These are phyloP conservation scores for Boletellus sp. DNA, from an alignment of 768 basidiomycete species.

Conservation along the genomic window DNA sequence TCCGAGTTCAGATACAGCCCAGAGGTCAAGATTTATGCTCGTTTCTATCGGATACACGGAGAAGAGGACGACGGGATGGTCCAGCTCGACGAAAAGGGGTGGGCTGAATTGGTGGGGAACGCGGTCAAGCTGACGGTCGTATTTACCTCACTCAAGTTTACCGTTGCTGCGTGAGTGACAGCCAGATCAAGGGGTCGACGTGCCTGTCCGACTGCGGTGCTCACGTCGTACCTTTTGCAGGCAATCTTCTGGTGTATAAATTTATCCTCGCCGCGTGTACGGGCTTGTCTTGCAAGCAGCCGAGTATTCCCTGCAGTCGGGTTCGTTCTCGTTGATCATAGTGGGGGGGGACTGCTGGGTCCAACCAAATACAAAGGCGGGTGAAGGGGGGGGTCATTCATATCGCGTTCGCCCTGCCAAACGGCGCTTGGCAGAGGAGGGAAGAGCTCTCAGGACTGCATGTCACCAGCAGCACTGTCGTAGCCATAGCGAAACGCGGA, in stretches of 20 bases:
- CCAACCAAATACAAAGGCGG: too few species aligned
- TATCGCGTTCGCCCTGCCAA: too few species aligned
- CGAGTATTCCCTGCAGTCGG: not conserved
- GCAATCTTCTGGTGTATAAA: constrained; percentile 26
- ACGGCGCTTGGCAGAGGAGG: too few species aligned
- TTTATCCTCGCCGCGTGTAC: too few species aligned
- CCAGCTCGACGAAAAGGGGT: constrained; percentile 30
- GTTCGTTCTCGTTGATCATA: not conserved
- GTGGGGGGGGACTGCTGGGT: not conserved
- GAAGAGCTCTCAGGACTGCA: not conserved
- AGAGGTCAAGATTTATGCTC: constrained; percentile 33
- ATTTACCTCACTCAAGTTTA: constrained; percentile 35
- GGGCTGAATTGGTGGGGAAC: constrained; percentile 32
- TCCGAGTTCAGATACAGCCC: constrained; percentile 32
- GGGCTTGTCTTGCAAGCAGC: not conserved
- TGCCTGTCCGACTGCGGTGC: not conserved
- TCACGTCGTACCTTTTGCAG: constrained; percentile 6
- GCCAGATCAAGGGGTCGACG: not conserved
- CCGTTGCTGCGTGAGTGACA: constrained; percentile 28
- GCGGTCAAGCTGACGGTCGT: constrained; percentile 31
- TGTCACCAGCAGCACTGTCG: not conserved
- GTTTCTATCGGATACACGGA: constrained; percentile 31
- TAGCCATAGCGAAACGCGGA: not conserved
- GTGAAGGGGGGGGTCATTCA: too few species aligned
- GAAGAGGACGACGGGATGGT: constrained; percentile 34